Evolutionary conservation across 441 rosid genomes (phyloP).

Genomic region (Eruca vesicaria): DNA sequence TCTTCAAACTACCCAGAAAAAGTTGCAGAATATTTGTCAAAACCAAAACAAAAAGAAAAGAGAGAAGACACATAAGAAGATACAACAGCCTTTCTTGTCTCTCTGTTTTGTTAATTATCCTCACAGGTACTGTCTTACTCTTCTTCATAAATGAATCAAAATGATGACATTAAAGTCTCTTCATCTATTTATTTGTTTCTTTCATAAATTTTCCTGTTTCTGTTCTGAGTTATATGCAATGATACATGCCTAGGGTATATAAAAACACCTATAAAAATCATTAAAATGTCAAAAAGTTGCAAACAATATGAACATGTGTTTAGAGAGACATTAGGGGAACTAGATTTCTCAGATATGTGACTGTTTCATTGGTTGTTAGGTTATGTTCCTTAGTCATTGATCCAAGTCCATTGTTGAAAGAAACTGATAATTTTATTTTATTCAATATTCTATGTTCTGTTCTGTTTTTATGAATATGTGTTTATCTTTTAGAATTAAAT

Average conservation of each 20-base stretch:
- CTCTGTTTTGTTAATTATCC: conserved; percentile 10
- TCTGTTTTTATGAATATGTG: conserved; percentile 1
- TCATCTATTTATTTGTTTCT: neutral
- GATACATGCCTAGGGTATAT: neutral
- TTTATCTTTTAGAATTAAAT: neutral
- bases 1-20: conserved; percentile 32
- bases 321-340: neutral
- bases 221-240: neutral
- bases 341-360: neutral
- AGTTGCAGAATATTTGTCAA: conserved; percentile 23
- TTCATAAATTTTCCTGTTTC: neutral
- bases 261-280: neutral
- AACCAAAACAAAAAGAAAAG: conserved; percentile 9
- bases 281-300: neutral
- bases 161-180: neutral
- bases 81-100: neutral
- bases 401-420: neutral
- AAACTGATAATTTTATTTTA: neutral
- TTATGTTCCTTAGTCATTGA: neutral
- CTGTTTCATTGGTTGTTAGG: neutral
- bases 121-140: conserved; percentile 22
- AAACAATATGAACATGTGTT: neutral
- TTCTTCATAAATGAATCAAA: conserved; percentile 3
- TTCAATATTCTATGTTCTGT: neutral
- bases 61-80: conserved; percentile 9